phyloP scores from a whole-genome alignment of 768 basidiomycete species.

The Tremella yokohamensis region DNA sequence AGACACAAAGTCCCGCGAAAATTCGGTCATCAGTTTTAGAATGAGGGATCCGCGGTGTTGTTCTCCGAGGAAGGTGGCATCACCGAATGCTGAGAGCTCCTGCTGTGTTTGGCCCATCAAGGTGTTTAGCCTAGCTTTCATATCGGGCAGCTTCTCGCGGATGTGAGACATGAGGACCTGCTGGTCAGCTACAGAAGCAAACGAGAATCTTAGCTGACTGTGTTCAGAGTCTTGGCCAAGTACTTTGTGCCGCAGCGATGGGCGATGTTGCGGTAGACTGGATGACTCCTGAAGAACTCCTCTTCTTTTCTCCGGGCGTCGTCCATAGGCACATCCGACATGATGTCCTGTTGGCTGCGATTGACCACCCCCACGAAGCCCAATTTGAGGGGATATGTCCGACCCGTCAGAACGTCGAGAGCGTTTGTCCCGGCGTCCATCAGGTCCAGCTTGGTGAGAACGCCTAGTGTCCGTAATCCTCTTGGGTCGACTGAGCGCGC shows the following conservation, averaged over 20 bases:
- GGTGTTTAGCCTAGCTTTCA: constrained; percentile 97
- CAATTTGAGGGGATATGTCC: constrained; percentile 94
- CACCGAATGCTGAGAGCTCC: constrained; percentile 93
- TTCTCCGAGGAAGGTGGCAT: constrained; percentile 85
- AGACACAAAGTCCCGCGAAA: constrained; percentile 91
- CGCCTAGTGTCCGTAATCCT: constrained; percentile 91
- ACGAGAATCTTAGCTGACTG: constrained; percentile 57
- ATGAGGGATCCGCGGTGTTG: constrained; percentile 81
- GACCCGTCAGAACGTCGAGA: constrained; percentile 88
- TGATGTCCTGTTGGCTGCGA: constrained; percentile 96
- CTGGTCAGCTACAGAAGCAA: constrained; percentile 3
- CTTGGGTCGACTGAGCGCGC: constrained; percentile 93
- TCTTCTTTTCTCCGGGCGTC: constrained; percentile 80
- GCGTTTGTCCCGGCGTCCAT: constrained; percentile 99
- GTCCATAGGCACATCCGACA: constrained; percentile 72
- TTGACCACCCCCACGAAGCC: constrained; percentile 99
- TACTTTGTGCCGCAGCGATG: constrained; percentile 98
- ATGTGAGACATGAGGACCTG: constrained; percentile 94
- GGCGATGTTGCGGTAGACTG: constrained; percentile 89
- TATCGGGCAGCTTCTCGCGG: constrained; percentile 95
- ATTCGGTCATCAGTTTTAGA: constrained; percentile 96
- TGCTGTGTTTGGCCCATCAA: constrained; percentile 99
- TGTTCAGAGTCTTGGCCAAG: constrained; percentile 86
- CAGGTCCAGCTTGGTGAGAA: constrained; percentile 93
- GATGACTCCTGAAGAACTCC: constrained; percentile 85